These are phyloP conservation scores for Selaginella tamariscina DNA, from an alignment of 75 land plant genomes.

Conservation along the genomic window DNA sequence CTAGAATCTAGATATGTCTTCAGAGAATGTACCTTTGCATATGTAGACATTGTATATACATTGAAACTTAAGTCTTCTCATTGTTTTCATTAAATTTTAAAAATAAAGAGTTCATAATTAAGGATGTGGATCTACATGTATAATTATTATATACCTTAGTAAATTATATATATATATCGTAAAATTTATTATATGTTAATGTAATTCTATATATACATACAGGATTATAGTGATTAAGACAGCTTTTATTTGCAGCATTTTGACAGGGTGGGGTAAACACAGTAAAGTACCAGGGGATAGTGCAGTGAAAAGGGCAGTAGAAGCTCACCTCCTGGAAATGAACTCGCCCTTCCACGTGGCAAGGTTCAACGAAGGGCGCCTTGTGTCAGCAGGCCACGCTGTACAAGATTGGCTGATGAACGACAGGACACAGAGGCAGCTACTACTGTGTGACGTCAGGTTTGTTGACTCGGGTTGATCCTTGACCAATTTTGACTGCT, in stretches of 20 bases:
- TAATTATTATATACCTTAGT: too few relatives aligned
- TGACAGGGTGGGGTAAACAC: slow-evolving; percentile 99
- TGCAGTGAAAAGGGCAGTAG: slow-evolving; percentile 61
- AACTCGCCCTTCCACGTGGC: slow-evolving; percentile 82
- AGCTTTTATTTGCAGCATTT: slow-evolving; percentile 45
- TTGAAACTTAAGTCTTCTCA: neutral
- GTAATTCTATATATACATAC: too few relatives aligned
- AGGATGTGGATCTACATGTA: too few relatives aligned
- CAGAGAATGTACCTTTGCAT: too few relatives aligned
- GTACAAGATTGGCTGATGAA: slow-evolving; percentile 68
- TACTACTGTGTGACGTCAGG: neutral
- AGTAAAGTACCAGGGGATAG: slow-evolving; percentile 89
- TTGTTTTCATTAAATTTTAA: neutral
- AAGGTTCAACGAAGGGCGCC: slow-evolving; percentile 65
- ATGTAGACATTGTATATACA: too few relatives aligned
- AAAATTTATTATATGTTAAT: too few relatives aligned
- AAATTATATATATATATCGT: too few relatives aligned
- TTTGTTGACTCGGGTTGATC: too few relatives aligned
- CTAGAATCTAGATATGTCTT: too few relatives aligned
- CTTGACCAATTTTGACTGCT: too few relatives aligned
- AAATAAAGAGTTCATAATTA: too few relatives aligned
- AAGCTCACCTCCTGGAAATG: slow-evolving; percentile 46
- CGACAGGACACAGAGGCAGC: slow-evolving; percentile 30
- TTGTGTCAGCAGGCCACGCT: slow-evolving; percentile 56
- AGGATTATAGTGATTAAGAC: neutral